Conservation (phyloP, 2,329 filamentous ascomycete genomes). For the Sphaerostilbella broomeana region DNA sequence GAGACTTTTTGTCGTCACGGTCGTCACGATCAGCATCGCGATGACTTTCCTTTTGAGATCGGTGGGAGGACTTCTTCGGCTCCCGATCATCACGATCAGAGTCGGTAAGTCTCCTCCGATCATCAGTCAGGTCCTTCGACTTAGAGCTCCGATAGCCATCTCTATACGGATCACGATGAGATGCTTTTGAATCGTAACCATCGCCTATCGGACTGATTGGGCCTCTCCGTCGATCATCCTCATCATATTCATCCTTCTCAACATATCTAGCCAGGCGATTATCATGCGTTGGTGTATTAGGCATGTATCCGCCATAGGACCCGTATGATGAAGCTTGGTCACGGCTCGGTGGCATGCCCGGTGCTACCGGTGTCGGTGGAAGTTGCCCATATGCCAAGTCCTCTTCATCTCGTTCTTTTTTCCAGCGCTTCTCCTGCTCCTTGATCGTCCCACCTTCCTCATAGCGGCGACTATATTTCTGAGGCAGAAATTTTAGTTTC, state of each 20-base stretch:
- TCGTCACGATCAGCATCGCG: no score
- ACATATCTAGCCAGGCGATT: no score
- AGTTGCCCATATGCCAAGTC: slow-evolving; percentile 45
- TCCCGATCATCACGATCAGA: slow-evolving; percentile 12
- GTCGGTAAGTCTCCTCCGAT: slow-evolving; percentile 6
- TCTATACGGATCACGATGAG: slow-evolving; percentile 14
- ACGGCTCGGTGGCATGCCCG: slow-evolving; percentile 20
- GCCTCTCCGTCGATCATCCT: no score
- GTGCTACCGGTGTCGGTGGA: no score
- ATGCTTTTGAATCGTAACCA: no score
- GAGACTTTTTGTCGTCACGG: background rate
- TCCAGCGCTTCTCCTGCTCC: slow-evolving; percentile 22
- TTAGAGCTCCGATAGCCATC: slow-evolving; percentile 7
- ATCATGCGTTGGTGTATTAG: slow-evolving; percentile 10
- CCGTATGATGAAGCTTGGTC: slow-evolving; percentile 17
- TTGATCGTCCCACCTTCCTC: slow-evolving; percentile 19
- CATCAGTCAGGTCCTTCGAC: slow-evolving; percentile 3
- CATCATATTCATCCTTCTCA: no score
- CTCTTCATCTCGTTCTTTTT: slow-evolving; percentile 31
- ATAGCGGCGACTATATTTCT: slow-evolving; percentile 40
- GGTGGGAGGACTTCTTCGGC: no score
- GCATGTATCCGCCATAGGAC: slow-evolving; percentile 25
- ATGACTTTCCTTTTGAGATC: no score
- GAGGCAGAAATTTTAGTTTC: slow-evolving; percentile 39
- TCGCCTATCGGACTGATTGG: no score